A percentile compares a stretch with the other conserved stretches of the same genome.
Conservation (phyloP, 129 eudicot genomes). For the Escallonia herrerae region DNA sequence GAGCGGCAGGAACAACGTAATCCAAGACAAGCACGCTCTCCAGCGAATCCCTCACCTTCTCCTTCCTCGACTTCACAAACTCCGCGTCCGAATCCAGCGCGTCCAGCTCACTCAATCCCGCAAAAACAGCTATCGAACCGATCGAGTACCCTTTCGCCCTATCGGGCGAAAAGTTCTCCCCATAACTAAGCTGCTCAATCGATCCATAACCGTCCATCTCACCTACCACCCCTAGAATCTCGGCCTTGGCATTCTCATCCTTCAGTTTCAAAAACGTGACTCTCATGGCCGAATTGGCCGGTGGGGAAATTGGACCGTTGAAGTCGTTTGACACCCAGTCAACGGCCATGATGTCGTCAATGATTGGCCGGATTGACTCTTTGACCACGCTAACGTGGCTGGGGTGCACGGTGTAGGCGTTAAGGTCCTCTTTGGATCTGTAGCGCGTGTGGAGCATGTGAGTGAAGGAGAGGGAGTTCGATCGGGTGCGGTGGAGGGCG, state of each 20-base stretch:
- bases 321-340: conserved; percentile 42
- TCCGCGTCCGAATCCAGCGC: conserved; percentile 31
- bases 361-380: conserved; percentile 35
- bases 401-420: conserved; percentile 40
- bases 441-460: conserved; percentile 74
- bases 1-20: conserved; percentile 37
- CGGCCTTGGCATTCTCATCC: conserved; percentile 39
- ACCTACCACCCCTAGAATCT: conserved; percentile 41
- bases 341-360: conserved; percentile 63
- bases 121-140: conserved; percentile 37
- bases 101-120: conserved; percentile 41
- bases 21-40: conserved; percentile 44
- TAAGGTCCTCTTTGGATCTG: conserved; percentile 34
- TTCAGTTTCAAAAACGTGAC: conserved; percentile 53
- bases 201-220: conserved; percentile 36
- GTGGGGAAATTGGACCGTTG: conserved; percentile 10
- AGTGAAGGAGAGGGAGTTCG: conserved; percentile 49
- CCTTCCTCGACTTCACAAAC: conserved; percentile 34
- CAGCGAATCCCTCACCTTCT: conserved; percentile 42
- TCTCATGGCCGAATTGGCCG: conserved; percentile 55
- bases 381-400: conserved; percentile 39
- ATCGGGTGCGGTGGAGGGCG: conserved; percentile 27
- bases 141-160: conserved; percentile 67
- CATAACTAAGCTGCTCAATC: conserved; percentile 40
- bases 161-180: conserved; percentile 65